Conservation (phyloP, 345 rosid genomes). For the Eucalyptus curtisii region DNA sequence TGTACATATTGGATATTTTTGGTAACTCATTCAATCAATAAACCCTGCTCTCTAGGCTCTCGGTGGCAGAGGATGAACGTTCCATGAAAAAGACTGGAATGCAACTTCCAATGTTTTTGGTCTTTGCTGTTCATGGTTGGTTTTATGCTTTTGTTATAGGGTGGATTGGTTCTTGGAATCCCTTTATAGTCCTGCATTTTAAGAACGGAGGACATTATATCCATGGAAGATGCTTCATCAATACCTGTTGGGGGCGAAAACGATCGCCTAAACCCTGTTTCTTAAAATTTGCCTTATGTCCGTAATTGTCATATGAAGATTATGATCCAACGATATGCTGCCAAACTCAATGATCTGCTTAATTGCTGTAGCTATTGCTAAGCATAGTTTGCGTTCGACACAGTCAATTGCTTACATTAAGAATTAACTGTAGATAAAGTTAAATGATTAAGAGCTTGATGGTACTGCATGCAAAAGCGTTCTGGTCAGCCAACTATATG, state of each 20-base stretch:
- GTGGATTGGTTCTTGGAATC: background rate
- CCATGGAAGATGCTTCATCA: background rate
- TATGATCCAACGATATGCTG: background rate
- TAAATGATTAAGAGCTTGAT: background rate
- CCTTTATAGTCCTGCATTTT: background rate
- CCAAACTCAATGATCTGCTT: background rate
- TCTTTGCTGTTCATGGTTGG: background rate
- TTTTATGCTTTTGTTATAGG: background rate
- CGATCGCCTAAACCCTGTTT: background rate
- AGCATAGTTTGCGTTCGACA: background rate
- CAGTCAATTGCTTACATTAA: background rate
- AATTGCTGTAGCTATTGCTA: background rate
- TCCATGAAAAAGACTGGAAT: background rate
- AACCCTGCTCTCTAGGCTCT: background rate
- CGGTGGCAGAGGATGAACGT: background rate
- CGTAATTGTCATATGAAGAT: background rate
- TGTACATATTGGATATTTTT: background rate
- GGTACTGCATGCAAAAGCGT: background rate
- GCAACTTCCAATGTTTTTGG: background rate
- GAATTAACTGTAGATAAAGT: background rate
- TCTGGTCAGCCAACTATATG: background rate
- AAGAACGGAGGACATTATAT: background rate
- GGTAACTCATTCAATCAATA: background rate
- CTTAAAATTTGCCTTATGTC: background rate
- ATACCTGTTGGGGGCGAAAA: background rate